Percentiles rank a stretch among this genome's conserved stretches.
phyloP scores from a whole-genome alignment of 2,329 filamentous ascomycete species.

The Colletotrichum tropicale region DNA sequence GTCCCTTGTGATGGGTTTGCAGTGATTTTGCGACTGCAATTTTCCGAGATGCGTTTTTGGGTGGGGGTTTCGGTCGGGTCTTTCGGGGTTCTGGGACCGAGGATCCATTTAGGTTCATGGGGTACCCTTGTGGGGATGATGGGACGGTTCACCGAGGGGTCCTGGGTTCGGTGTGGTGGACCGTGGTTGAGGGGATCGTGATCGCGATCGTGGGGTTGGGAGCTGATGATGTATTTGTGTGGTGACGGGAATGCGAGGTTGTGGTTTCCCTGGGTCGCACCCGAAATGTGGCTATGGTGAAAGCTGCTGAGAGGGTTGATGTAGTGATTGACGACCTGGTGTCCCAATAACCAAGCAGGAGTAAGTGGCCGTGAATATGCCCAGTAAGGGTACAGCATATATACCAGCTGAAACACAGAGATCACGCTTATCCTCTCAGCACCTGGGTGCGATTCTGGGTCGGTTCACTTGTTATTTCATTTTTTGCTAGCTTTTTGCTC shows the following conservation, averaged over 20 bases:
- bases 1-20: not conserved
- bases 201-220: not conserved
- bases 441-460: too few species aligned
- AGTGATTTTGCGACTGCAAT: not conserved
- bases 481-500: too few species aligned
- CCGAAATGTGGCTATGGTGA: too few species aligned
- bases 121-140: not conserved
- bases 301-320: not conserved
- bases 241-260: too few species aligned
- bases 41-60: not conserved
- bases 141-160: not conserved
- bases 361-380: too few species aligned
- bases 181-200: not conserved
- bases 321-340: accelerated
- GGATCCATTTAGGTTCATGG: not conserved
- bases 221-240: too few species aligned
- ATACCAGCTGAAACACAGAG: not conserved
- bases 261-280: too few species aligned
- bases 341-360: not conserved
- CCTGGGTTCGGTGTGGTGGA: not conserved
- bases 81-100: not conserved
- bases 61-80: not conserved
- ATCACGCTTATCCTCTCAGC: not conserved
- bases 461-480: too few species aligned
- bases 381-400: not conserved